Percentiles rank a stretch among this genome's conserved stretches.
These are phyloP conservation scores for Novymonas esmeraldas DNA, from an alignment of 208 protist genomes.

Conservation along the genomic window DNA sequence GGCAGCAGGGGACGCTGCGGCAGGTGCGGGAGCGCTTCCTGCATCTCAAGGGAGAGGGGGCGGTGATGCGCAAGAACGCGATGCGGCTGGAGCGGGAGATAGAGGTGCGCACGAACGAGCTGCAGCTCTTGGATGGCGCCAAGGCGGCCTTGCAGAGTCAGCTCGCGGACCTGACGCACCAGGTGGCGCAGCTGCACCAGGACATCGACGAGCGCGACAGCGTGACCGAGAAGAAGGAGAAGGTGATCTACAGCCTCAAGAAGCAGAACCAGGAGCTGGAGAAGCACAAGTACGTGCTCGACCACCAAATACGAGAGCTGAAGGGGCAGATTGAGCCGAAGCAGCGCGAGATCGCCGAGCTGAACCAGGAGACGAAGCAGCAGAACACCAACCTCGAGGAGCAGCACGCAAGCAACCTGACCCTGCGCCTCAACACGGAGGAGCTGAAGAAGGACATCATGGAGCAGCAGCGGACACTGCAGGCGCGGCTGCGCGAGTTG, in stretches of 20 bases:
- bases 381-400: constrained; percentile 92
- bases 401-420: constrained; percentile 90
- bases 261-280: constrained; percentile 98
- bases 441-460: constrained; percentile 91
- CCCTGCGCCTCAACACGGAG: constrained; percentile 87
- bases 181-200: constrained; percentile 85
- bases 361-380: constrained; percentile 92
- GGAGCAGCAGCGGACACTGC: constrained; percentile 84
- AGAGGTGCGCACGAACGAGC: constrained; percentile 76
- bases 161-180: constrained; percentile 85
- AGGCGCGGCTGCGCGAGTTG: constrained; percentile 72
- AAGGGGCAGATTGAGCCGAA: constrained; percentile 98
- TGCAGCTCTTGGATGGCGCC: constrained; percentile 73
- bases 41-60: constrained; percentile 95
- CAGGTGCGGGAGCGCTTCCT: constrained; percentile 85
- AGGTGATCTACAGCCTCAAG: constrained; percentile 96
- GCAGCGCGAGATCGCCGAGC: constrained; percentile 92
- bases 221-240: constrained; percentile 96
- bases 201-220: constrained; percentile 95
- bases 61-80: constrained; percentile 94
- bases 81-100: constrained; percentile 91
- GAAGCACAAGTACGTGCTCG: constrained; percentile 98
- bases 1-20: constrained; percentile 76
- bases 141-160: constrained; percentile 78
- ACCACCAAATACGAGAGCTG: constrained; percentile 98